Conservation (phyloP, 352 stramenopile genomes). For the Pythium biforme region DNA sequence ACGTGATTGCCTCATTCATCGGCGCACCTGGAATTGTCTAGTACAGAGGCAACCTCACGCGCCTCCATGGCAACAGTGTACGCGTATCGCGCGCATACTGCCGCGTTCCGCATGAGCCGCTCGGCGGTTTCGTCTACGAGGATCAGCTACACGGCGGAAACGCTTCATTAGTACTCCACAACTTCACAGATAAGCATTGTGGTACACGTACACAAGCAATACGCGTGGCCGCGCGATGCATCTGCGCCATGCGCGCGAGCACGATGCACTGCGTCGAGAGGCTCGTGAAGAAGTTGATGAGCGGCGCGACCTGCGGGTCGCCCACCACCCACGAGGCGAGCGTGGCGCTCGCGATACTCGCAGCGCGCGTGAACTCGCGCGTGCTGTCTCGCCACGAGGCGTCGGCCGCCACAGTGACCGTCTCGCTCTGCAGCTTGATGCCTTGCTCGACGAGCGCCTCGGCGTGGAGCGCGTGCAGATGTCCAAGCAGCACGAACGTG, state of each 20-base stretch:
- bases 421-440: constrained; percentile 17
- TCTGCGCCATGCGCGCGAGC: constrained; percentile 17
- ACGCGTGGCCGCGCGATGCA: constrained; percentile 16
- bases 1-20: background rate
- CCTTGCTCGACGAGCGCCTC: constrained; percentile 21
- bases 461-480: constrained; percentile 33
- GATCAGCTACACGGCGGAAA: constrained; percentile 29
- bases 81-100: constrained; percentile 40
- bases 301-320: constrained; percentile 15
- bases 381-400: constrained; percentile 18
- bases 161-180: too few species aligned
- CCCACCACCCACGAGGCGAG: constrained; percentile 1
- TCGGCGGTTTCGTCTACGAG: constrained; percentile 41
- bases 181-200: too few species aligned
- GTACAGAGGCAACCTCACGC: constrained; percentile 17
- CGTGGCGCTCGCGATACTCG: constrained; percentile 12
- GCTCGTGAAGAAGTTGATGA: constrained; percentile 20
- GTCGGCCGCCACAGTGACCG: constrained; percentile 8
- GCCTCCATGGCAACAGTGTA: constrained; percentile 25
- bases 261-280: constrained; percentile 18
- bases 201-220: constrained; percentile 11
- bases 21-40: constrained; percentile 4
- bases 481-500: constrained; percentile 37
- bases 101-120: constrained; percentile 34
- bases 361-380: constrained; percentile 13